These are phyloP conservation scores for Aristolochia fimbriata DNA, from an alignment of 164 flowering plant genomes.

Conservation along the genomic window DNA sequence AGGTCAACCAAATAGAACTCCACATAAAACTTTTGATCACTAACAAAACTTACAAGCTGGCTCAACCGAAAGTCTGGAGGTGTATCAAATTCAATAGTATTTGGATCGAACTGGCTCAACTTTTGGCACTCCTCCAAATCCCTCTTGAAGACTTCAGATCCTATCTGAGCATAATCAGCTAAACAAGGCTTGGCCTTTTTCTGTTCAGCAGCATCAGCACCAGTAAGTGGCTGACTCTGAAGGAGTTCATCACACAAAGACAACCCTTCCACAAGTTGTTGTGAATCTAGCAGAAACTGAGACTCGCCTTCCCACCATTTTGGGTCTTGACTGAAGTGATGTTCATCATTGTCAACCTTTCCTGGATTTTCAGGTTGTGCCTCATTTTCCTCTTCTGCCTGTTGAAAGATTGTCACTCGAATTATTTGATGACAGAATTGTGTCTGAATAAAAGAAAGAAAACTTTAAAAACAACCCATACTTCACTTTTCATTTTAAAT, in stretches of 20 bases:
- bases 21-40: too few species aligned
- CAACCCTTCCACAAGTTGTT: slow-evolving; percentile 77
- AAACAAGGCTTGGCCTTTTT: slow-evolving; percentile 27
- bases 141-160: slow-evolving; percentile 57
- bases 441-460: neutral
- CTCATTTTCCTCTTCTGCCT: slow-evolving; percentile 18
- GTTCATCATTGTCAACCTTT: slow-evolving; percentile 10
- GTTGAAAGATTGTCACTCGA: slow-evolving; percentile 11
- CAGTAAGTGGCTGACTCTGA: slow-evolving; percentile 59
- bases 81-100: slow-evolving; percentile 56
- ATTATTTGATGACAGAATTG: slow-evolving; percentile 3
- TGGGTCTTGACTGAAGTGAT: slow-evolving; percentile 28
- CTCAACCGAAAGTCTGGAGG: slow-evolving; percentile 86
- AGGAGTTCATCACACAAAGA: slow-evolving; percentile 75
- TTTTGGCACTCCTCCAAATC: slow-evolving; percentile 72
- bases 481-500: too few species aligned
- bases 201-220: slow-evolving; percentile 26
- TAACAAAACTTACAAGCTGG: slow-evolving; percentile 53
- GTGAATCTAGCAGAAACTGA: slow-evolving; percentile 60
- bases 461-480: neutral
- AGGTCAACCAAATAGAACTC: too few species aligned
- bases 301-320: slow-evolving; percentile 84
- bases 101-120: slow-evolving; percentile 41
- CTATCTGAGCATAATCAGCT: slow-evolving; percentile 63
- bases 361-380: slow-evolving; percentile 20